phyloP scores from a whole-genome alignment of 78 protist species.

The Chrysochromulina tobinii region DNA sequence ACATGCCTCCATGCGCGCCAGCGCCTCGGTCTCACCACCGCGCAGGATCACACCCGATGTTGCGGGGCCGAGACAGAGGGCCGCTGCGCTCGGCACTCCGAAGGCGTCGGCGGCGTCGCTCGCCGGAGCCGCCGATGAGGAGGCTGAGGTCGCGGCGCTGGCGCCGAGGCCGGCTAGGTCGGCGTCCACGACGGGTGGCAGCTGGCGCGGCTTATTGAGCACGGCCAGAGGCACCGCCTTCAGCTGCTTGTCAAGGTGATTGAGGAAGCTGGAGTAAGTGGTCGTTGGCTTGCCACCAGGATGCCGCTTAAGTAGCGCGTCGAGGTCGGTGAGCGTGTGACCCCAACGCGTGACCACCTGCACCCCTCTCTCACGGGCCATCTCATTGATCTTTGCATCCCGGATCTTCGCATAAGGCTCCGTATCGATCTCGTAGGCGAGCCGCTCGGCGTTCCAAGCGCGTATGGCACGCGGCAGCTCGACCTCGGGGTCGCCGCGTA shows the following conservation, averaged over 20 bases:
- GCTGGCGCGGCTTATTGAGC: not conserved
- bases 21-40: constrained; percentile 53
- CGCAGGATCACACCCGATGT: not conserved
- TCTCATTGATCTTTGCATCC: not conserved
- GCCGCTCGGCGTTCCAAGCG: not conserved
- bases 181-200: not conserved
- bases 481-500: constrained; percentile 22
- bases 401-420: constrained; percentile 29
- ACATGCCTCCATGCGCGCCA: not conserved
- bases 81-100: not conserved
- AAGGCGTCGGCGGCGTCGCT: too few species aligned
- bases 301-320: not conserved
- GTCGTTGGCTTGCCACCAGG: not conserved
- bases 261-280: not conserved
- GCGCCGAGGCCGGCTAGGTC: not conserved
- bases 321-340: constrained; percentile 20
- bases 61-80: not conserved
- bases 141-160: not conserved
- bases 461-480: not conserved
- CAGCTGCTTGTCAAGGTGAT: not conserved
- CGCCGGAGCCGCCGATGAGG: too few species aligned
- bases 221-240: not conserved
- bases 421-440: constrained; percentile 18
- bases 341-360: not conserved
- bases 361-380: not conserved